phyloP scores from a whole-genome alignment of 2,329 filamentous ascomycete genomes.

The Cladosporium sp. region DNA sequence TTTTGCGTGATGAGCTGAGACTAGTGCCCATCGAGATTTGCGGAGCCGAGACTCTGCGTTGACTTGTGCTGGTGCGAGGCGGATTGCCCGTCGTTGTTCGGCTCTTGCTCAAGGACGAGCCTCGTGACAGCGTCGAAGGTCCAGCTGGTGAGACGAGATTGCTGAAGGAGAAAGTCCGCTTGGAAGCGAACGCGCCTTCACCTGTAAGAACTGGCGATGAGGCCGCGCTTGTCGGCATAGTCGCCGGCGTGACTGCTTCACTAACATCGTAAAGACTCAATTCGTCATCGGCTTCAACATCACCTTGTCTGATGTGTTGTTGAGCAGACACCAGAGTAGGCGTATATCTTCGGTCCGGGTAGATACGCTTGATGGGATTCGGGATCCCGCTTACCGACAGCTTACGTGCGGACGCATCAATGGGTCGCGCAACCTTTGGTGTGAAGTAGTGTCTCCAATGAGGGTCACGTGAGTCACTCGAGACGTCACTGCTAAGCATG shows the following conservation, averaged over 20 bases:
- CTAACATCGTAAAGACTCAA: slow-evolving; percentile 18
- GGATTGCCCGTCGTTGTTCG: slow-evolving; percentile 22
- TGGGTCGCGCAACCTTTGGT: slow-evolving; percentile 23
- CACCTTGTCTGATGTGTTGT: slow-evolving; percentile 21
- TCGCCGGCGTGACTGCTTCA: slow-evolving; percentile 10
- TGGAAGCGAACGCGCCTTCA: slow-evolving; percentile 21
- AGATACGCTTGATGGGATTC: slow-evolving; percentile 34
- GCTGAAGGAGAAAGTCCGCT: slow-evolving; percentile 49
- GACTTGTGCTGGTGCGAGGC: slow-evolving; percentile 24
- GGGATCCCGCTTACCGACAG: slow-evolving; percentile 33
- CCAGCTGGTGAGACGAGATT: slow-evolving; percentile 38
- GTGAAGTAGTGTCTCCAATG: slow-evolving; percentile 34
- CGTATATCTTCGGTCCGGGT: slow-evolving; percentile 32
- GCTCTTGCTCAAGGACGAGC: slow-evolving; percentile 33
- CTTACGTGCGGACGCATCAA: slow-evolving; percentile 16
- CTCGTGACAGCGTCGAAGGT: slow-evolving; percentile 35
- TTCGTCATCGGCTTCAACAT: slow-evolving; percentile 27
- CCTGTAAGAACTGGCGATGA: slow-evolving; percentile 24
- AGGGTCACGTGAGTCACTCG: slow-evolving; percentile 19
- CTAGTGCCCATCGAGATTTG: slow-evolving; percentile 36
- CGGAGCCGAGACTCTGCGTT: slow-evolving; percentile 26
- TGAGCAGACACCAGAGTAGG: slow-evolving; percentile 30
- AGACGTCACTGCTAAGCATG: slow-evolving; percentile 15
- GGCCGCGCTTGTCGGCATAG: slow-evolving; percentile 19
- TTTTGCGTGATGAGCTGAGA: slow-evolving; percentile 34